Evolutionary conservation across 805 yeast species (phyloP).

Genomic region (Candida andamanensis): DNA sequence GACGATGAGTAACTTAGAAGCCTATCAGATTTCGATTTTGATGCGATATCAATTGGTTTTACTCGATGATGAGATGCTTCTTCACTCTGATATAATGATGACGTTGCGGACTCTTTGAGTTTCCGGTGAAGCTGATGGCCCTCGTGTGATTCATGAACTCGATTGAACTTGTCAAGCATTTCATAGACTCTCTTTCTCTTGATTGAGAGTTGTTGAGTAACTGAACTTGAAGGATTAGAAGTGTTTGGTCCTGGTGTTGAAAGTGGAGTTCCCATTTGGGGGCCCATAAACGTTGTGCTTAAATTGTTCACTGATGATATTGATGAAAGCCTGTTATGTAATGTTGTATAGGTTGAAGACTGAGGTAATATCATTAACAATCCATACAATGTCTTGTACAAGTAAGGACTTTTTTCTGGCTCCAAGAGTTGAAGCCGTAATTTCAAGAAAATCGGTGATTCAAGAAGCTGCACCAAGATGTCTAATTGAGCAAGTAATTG

Average conservation of each 20-base stretch:
- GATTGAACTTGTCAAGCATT: constrained; percentile 35
- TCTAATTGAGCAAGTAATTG: constrained; percentile 82
- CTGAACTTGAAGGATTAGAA: constrained; percentile 12
- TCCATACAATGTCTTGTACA: constrained; percentile 87
- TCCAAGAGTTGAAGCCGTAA: constrained; percentile 83
- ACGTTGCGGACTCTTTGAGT: constrained; percentile 10
- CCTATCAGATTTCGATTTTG: constrained; percentile 8
- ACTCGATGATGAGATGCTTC: constrained; percentile 1
- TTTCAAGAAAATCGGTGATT: constrained; percentile 87
- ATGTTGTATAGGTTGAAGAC: constrained; percentile 78
- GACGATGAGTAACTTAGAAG: constrained; percentile 9
- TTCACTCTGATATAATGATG: constrained; percentile 9
- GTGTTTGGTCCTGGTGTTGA: constrained; percentile 16
- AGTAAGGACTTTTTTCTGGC: constrained; percentile 73
- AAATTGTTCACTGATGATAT: constrained; percentile 39
- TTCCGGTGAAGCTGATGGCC: constrained; percentile 8
- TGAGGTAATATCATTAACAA: constrained; percentile 92
- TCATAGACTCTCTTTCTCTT: constrained; percentile 36
- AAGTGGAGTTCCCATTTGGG: constrained; percentile 12
- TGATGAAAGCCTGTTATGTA: constrained; percentile 69
- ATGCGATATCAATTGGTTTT: constrained; percentile 1
- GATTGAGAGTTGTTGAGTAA: constrained; percentile 27
- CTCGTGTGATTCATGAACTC: constrained; percentile 32
- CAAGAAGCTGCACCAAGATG: constrained; percentile 81
- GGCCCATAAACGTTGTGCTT: constrained; percentile 10